Evolutionary conservation across 805 yeast species (phyloP).

Genomic region (Candida boidinii): DNA sequence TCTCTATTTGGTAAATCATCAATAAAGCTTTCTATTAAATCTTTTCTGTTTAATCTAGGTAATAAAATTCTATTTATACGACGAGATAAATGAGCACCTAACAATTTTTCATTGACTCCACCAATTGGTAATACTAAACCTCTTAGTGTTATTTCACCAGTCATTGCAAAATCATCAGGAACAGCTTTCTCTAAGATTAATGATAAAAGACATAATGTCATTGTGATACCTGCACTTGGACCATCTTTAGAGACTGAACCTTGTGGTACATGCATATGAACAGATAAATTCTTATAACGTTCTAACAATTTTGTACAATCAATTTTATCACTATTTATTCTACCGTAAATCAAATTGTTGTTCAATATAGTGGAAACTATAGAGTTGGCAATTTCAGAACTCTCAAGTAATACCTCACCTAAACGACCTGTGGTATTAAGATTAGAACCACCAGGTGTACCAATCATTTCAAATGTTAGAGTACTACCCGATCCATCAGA

Average conservation of each 20-base stretch:
- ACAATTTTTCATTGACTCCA: constrained; percentile 67
- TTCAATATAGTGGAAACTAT: constrained; percentile 53
- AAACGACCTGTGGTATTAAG: constrained; percentile 72
- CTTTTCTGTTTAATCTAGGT: constrained; percentile 64
- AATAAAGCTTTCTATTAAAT: constrained; percentile 53
- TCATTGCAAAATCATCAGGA: constrained; percentile 58
- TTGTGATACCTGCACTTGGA: constrained; percentile 42
- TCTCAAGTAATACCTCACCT: constrained; percentile 74
- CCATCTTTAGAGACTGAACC: constrained; percentile 40
- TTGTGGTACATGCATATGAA: constrained; percentile 39
- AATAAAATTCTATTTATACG: constrained; percentile 47
- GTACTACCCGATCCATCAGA: constrained; percentile 82
- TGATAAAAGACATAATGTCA: constrained; percentile 38
- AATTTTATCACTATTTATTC: constrained; percentile 1
- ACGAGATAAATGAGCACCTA: constrained; percentile 72
- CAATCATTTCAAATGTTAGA: constrained; percentile 68
- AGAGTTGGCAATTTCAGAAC: constrained; percentile 70
- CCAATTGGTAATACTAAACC: constrained; percentile 79
- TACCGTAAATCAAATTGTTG: constrained; percentile 13
- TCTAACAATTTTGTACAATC: constrained; percentile 27
- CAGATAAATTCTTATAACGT: constrained; percentile 44
- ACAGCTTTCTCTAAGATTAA: constrained; percentile 34
- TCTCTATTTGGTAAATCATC: constrained; percentile 16
- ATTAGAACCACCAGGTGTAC: constrained; percentile 41
- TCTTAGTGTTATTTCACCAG: constrained; percentile 76